Evolutionary conservation across 257 asterid genomes (phyloP).

Genomic region (Nicotiana undulata): DNA sequence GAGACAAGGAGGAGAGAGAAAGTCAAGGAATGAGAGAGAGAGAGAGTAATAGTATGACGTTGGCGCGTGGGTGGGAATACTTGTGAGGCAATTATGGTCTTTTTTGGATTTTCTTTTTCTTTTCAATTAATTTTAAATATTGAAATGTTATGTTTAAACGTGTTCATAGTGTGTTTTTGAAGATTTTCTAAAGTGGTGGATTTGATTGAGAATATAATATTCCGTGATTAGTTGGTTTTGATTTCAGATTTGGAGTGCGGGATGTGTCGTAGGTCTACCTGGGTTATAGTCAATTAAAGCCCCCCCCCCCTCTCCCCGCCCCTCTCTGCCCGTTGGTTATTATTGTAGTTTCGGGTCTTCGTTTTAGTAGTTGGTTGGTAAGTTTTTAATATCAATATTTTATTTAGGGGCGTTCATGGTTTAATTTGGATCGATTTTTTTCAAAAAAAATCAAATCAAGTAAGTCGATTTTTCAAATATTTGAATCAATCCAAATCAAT

Average conservation of each 20-base stretch:
- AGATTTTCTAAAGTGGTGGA: neutral
- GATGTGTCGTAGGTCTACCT: neutral
- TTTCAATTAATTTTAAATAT: neutral
- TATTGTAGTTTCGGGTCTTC: too few relatives aligned
- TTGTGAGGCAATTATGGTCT: conserved; percentile 31
- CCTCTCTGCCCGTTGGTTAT: neutral
- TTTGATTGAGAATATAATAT: neutral
- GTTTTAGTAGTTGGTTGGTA: too few relatives aligned
- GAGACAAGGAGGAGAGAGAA: conserved; percentile 19
- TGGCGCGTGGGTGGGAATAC: conserved; percentile 25
- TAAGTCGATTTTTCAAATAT: too few relatives aligned
- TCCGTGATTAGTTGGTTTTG: conserved; percentile 6
- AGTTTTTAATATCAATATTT: too few relatives aligned
- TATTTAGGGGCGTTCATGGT: too few relatives aligned
- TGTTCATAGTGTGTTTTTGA: neutral
- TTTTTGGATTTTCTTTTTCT: conserved; percentile 20
- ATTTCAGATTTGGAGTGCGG: neutral
- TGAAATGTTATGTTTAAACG: neutral
- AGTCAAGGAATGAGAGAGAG: conserved; percentile 14
- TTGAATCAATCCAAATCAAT: too few relatives aligned
- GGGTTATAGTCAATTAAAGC: neutral
- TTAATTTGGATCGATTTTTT: too few relatives aligned
- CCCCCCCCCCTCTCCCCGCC: too few relatives aligned
- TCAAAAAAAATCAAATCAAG: too few relatives aligned
- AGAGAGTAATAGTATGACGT: conserved; percentile 27